Percentiles rank a stretch among this genome's conserved stretches.
Evolutionary conservation across 2,329 filamentous ascomycete genomes (phyloP).

Genomic region (Alternaria conjuncta): DNA sequence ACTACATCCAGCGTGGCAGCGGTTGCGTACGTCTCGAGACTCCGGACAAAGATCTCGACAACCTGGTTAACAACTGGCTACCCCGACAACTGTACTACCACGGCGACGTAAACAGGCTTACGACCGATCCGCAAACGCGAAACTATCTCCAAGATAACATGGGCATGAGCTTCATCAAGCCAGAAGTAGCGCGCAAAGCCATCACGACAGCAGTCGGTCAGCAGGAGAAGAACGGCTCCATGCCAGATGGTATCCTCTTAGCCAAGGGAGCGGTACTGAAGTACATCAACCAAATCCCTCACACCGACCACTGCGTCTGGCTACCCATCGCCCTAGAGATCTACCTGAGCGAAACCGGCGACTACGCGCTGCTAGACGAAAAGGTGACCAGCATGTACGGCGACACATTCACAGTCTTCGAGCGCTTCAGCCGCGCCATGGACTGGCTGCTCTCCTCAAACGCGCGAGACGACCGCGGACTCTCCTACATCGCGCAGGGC

Average conservation of each 20-base stretch:
- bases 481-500: slow-evolving; percentile 65
- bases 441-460: slow-evolving; percentile 58
- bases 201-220: slow-evolving; percentile 60
- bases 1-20: slow-evolving; percentile 58
- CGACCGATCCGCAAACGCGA: slow-evolving; percentile 65
- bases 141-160: slow-evolving; percentile 68
- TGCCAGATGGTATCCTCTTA: slow-evolving; percentile 65
- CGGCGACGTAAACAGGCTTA: slow-evolving; percentile 64
- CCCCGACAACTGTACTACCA: slow-evolving; percentile 66
- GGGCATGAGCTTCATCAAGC: slow-evolving; percentile 65
- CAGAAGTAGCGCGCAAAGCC: slow-evolving; percentile 56
- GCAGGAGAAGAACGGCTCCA: slow-evolving; percentile 62
- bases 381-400: slow-evolving; percentile 53
- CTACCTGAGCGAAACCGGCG: slow-evolving; percentile 63
- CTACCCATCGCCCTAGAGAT: slow-evolving; percentile 62
- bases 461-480: slow-evolving; percentile 59
- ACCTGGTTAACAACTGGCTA: slow-evolving; percentile 66
- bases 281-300: slow-evolving; percentile 67
- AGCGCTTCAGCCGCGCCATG: slow-evolving; percentile 64
- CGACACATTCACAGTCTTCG: slow-evolving; percentile 59
- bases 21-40: slow-evolving; percentile 62
- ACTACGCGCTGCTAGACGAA: slow-evolving; percentile 59
- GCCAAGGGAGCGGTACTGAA: slow-evolving; percentile 63
- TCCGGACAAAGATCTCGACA: slow-evolving; percentile 62
- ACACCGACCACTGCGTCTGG: slow-evolving; percentile 67